phyloP scores from a whole-genome alignment of 257 asterid genomes.

The Penstemon barbatus region DNA sequence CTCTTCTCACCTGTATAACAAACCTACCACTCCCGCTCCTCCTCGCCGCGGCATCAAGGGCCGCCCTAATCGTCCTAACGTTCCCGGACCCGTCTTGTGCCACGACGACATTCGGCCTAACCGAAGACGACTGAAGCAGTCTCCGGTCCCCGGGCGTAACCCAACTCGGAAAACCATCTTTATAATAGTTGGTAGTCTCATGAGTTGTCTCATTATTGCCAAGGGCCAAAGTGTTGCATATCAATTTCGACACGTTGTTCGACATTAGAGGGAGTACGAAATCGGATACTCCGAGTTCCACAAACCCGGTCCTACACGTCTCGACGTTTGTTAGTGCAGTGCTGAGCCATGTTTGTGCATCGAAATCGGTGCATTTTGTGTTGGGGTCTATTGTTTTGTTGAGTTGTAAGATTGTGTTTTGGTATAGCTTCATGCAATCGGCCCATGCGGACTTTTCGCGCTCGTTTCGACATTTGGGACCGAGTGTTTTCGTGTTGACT shows the following conservation, averaged over 20 bases:
- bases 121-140: conserved; percentile 27
- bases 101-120: conserved; percentile 36
- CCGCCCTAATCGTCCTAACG: conserved; percentile 39
- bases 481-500: not conserved
- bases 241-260: conserved; percentile 1
- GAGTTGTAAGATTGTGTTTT: conserved; percentile 3
- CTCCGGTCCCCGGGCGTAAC: conserved; percentile 27
- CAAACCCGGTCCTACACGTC: conserved; percentile 13
- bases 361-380: not conserved
- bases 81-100: conserved; percentile 55
- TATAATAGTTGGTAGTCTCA: conserved; percentile 17
- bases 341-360: conserved; percentile 29
- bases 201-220: conserved; percentile 1
- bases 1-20: conserved; percentile 38
- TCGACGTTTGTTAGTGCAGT: conserved; percentile 18
- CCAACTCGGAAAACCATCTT: conserved; percentile 39
- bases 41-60: conserved; percentile 36
- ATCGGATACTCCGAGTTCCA: not conserved
- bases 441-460: conserved; percentile 3
- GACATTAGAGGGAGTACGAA: conserved; percentile 15
- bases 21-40: conserved; percentile 34
- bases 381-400: conserved; percentile 21
- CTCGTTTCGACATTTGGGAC: not conserved
- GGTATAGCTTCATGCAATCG: conserved; percentile 23
- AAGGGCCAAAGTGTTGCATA: conserved; percentile 20